Conservation (phyloP, 371 early-diverging fungal genomes). For the Dichotomocladium elegans region DNA sequence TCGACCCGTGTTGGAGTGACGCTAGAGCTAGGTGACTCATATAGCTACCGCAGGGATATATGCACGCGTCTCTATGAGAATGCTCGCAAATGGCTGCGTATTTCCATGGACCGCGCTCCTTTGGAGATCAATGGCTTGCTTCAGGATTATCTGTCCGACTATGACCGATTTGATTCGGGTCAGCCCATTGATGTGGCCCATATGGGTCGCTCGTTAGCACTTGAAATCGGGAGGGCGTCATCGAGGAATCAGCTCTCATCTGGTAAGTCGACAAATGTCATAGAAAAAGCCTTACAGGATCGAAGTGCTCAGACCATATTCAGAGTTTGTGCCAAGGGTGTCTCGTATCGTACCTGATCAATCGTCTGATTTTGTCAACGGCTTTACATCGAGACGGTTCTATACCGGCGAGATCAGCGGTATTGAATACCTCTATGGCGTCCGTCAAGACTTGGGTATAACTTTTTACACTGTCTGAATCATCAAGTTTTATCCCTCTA, state of each 20-base stretch:
- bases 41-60: conserved; percentile 68
- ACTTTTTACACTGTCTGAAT: too few relatives aligned
- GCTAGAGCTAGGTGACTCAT: conserved; percentile 74
- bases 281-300: background rate
- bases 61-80: conserved; percentile 60
- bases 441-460: conserved; percentile 10
- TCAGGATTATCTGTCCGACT: conserved; percentile 64
- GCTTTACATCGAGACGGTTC: conserved; percentile 52
- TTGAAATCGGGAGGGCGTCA: conserved; percentile 63
- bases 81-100: conserved; percentile 67
- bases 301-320: background rate
- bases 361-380: conserved; percentile 57
- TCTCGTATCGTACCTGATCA: conserved; percentile 46
- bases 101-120: conserved; percentile 46
- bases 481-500: too few relatives aligned
- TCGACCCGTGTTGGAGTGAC: conserved; percentile 63
- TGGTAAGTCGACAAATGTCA: conserved; percentile 13
- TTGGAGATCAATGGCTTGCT: conserved; percentile 63
- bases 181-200: conserved; percentile 53
- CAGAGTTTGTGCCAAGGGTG: conserved; percentile 42
- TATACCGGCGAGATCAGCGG: conserved; percentile 62
- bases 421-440: conserved; percentile 32
- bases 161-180: conserved; percentile 44
- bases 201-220: conserved; percentile 70
- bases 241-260: conserved; percentile 44